phyloP scores from a whole-genome alignment of 1,284 basidiomycete species.

The Polyporus tsugae region DNA sequence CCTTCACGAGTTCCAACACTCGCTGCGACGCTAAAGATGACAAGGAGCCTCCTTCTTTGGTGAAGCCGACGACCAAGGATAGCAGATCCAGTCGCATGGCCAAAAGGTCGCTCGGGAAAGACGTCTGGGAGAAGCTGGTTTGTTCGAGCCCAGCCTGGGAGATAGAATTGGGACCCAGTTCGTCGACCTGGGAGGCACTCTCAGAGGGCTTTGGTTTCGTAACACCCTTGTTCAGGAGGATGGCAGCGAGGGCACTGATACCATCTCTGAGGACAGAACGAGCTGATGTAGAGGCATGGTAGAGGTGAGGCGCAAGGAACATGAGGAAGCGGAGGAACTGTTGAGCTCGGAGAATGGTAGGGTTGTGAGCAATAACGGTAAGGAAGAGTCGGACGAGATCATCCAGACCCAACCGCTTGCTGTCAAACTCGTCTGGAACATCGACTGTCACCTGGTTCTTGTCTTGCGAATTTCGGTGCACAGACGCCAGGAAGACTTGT shows the following conservation, averaged over 20 bases:
- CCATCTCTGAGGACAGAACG: conserved; percentile 70
- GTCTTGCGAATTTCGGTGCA: conserved; percentile 49
- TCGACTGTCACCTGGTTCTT: conserved; percentile 45
- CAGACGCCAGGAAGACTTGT: conserved; percentile 65
- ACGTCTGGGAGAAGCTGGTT: conserved; percentile 50
- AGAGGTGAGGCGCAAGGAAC: conserved; percentile 65
- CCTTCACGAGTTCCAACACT: conserved; percentile 65
- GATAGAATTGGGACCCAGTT: conserved; percentile 23
- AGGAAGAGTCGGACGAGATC: conserved; percentile 79
- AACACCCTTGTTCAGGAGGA: conserved; percentile 55
- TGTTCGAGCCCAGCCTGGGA: conserved; percentile 39
- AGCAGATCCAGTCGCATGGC: conserved; percentile 75
- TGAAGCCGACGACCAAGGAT: conserved; percentile 62
- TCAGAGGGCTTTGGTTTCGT: conserved; percentile 58
- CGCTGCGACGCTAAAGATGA: conserved; percentile 55
- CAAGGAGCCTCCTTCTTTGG: conserved; percentile 63
- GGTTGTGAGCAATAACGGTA: conserved; percentile 83
- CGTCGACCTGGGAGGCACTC: conserved; percentile 32
- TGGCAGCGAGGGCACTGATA: conserved; percentile 70
- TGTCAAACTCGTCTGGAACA: conserved; percentile 70
- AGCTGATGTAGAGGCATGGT: conserved; percentile 58
- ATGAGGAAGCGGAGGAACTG: conserved; percentile 73
- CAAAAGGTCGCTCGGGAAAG: conserved; percentile 59
- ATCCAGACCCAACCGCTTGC: conserved; percentile 64
- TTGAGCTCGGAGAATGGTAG: conserved; percentile 69